Evolutionary conservation across 1,139 yeast species (phyloP).

Genomic region (Yamadazyma pseudoaaseri): DNA sequence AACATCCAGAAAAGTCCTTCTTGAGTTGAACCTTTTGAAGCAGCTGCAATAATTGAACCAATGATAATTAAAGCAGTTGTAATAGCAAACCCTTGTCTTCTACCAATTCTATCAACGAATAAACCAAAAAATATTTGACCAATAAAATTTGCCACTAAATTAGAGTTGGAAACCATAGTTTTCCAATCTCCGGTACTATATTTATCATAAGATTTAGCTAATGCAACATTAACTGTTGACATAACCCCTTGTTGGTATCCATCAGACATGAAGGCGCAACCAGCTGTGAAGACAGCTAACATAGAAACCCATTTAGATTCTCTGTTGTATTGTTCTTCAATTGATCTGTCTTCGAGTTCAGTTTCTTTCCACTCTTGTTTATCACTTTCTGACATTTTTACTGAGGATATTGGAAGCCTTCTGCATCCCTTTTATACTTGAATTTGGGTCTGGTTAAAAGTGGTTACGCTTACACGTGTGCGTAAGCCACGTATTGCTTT

Average conservation of each 20-base stretch:
- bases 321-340: background rate
- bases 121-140: conserved; percentile 1
- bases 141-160: background rate
- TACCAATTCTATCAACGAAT: background rate
- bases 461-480: too few species aligned
- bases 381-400: background rate
- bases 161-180: background rate
- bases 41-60: background rate
- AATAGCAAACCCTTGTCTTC: background rate
- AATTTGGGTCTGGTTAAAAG: too few species aligned
- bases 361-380: background rate
- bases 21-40: background rate
- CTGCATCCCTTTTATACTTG: too few species aligned
- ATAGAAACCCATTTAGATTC: background rate
- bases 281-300: background rate
- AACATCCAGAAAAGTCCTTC: background rate
- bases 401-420: too few species aligned
- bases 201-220: background rate
- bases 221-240: background rate
- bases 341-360: background rate
- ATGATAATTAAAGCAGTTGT: background rate
- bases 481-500: too few species aligned
- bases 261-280: background rate
- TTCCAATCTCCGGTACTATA: background rate
- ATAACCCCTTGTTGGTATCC: background rate